Evolutionary conservation across 2,329 filamentous ascomycete genomes (phyloP).

Genomic region (Verticillium nubilum): DNA sequence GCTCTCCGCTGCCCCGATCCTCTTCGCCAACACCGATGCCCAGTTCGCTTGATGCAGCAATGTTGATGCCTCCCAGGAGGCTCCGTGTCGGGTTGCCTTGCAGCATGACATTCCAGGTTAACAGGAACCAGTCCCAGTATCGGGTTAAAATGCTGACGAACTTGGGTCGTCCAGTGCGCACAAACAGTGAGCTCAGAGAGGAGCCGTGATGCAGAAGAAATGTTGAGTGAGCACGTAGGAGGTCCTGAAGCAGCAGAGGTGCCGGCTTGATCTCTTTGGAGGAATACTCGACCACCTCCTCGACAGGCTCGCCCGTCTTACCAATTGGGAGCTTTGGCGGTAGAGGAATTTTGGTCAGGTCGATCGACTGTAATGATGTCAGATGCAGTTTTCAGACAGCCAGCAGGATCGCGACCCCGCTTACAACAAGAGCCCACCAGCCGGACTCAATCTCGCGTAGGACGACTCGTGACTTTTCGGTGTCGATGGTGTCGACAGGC

Average conservation of each 20-base stretch:
- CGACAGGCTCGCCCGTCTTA: conserved; percentile 30
- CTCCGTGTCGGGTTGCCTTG: conserved; percentile 82
- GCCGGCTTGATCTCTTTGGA: conserved; percentile 84
- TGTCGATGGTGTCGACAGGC: conserved; percentile 80
- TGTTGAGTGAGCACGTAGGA: conserved; percentile 73
- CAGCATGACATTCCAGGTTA: conserved; percentile 82
- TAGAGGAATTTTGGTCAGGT: conserved; percentile 68
- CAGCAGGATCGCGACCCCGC: conserved; percentile 20
- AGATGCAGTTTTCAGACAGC: conserved; percentile 1
- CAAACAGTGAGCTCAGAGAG: conserved; percentile 66
- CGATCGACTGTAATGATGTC: conserved; percentile 56
- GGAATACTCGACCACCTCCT: conserved; percentile 68
- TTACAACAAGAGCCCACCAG: conserved; percentile 93
- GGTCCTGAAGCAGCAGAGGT: conserved; percentile 69
- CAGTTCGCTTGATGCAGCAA: conserved; percentile 85
- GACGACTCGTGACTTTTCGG: conserved; percentile 79
- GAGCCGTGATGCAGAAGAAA: conserved; percentile 86
- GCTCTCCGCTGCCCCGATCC: conserved; percentile 86
- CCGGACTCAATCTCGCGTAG: conserved; percentile 81
- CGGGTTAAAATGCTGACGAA: conserved; percentile 69
- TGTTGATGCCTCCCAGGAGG: conserved; percentile 77
- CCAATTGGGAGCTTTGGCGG: conserved; percentile 46
- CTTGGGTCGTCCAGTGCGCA: conserved; percentile 55
- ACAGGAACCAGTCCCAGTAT: conserved; percentile 71
- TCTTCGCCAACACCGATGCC: conserved; percentile 94